Evolutionary conservation across 345 rosid species (phyloP), one percentile per base, ranked within the genome.

Genomic region (Hypericum androsaemum): DNA sequence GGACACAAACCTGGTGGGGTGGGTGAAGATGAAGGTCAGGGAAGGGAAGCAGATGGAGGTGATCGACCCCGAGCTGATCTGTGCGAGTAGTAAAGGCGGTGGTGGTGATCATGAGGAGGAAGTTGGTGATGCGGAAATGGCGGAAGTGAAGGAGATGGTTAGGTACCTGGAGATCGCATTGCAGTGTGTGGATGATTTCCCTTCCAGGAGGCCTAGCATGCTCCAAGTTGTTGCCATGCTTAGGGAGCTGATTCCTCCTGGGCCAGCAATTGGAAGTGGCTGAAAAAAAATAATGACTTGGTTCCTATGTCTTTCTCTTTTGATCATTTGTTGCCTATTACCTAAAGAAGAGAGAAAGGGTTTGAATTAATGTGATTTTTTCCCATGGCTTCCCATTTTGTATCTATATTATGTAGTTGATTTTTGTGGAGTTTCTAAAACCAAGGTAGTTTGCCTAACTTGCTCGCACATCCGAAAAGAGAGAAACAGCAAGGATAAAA

Each of bases 1-100:
- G n/a, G 98, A 90, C 75, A 86, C 96, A 5, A 90, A 90, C 61
- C 70, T 90, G 65, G 98, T 86, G 28, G 98, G 98, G 10, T 90
- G 98, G 98, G 82, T 81, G 17, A 90, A 87, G 75, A 70, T 90
- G 79, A 86, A 84, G 65, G 95, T 70, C 1, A 69, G 83, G 61
- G 94, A 86, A 64, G 96, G 90, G 61, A 79, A 74, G 43, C 95
- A 82, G 47, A 86, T 82, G 89, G 96, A 90, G 59, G 98, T 90
- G 57, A 90, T 90, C 7, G 98, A 90, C 55, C 69, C 72, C 40
- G 96, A 89, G 37, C 67, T 89, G 66, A 58, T 80, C 3, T 67
- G 71, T 37, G 66, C 73, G 14, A 69, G 50, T 2, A 10, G 28
- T 46, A 13, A 13, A 46, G 50, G 22, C 9, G 10, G 10, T 14